Evolutionary conservation across 2,329 filamentous ascomycete species (phyloP), one percentile per base, ranked within the genome.

Genomic region (Whalleya microplaca): DNA sequence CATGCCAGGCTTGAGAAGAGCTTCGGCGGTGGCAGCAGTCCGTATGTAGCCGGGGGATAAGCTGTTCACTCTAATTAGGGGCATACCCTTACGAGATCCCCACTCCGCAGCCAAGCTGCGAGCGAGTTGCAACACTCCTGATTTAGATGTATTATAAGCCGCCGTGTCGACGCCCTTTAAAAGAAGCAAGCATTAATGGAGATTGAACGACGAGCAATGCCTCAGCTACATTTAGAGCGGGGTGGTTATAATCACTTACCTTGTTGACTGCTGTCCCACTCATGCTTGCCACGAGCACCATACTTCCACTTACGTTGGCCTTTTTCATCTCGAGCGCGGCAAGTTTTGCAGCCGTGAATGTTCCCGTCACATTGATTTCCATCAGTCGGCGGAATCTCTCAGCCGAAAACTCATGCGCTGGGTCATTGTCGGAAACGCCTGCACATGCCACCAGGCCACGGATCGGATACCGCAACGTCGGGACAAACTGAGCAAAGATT

Each of bases 141-240:
- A 76, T 69, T 84, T 84, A 55, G 78, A 82, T 0, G 79, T 74
- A 64, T 83, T 84, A 70, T 84, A 84, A 0, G 72, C 75, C 5
- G 76, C 70, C 3, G 73, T 77, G 21, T 74, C 70, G 41, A 78
- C 71, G 1, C 73, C 74, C 71, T 71, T 12, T 14, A 37, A 37
- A 14, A 3, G 9, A 16, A 14, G 14, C 32, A 37, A 16, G 14
- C 14, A 37, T 37, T 12, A 12, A 12, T 12, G 3, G 14, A 14
- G 10, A 8, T 12, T 12, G 4, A 37, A 14, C 14, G 14, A 5
- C 8, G 14, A 14, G 5, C 3, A 37, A 7, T 37, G 4, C 3
- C 7, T 16, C 32, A 12, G 14, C 23, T 9, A 27, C 4, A 27
- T 27, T 27, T 27, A 4, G 9, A 27, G 23, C 4, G 9, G 23